Percentiles rank a stretch among this genome's conserved stretches.
These are phyloP conservation scores for Aspergillus jensenii DNA, from an alignment of 2,329 filamentous ascomycete species.

Conservation along the genomic window DNA sequence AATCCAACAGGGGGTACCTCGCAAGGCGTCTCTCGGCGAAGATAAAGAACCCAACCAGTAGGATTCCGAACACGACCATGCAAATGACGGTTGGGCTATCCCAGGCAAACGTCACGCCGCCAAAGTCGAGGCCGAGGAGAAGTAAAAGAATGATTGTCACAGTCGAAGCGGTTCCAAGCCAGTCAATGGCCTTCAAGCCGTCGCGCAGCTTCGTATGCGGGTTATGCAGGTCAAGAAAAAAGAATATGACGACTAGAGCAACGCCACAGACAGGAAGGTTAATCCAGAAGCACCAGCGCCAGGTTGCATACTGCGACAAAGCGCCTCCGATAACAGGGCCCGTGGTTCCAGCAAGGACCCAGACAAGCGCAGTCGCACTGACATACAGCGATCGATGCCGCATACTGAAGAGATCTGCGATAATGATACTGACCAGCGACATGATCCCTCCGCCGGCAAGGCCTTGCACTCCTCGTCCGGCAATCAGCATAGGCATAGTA, in stretches of 20 bases:
- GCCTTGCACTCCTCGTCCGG: constrained; percentile 54
- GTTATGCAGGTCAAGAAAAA: constrained; percentile 55
- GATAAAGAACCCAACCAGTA: constrained; percentile 53
- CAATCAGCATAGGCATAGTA: constrained; percentile 54
- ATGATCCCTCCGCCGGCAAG: constrained; percentile 53
- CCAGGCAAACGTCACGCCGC: constrained; percentile 53
- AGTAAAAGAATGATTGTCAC: constrained; percentile 51
- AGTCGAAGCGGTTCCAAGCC: constrained; percentile 52
- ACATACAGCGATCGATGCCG: constrained; percentile 50
- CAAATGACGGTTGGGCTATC: constrained; percentile 54
- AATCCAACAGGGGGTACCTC: constrained; percentile 64
- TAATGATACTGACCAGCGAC: constrained; percentile 52
- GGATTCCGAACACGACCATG: constrained; percentile 50
- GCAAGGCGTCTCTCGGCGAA: constrained; percentile 63
- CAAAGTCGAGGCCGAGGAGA: constrained; percentile 55
- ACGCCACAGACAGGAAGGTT: constrained; percentile 49
- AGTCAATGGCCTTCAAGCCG: constrained; percentile 54
- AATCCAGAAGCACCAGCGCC: constrained; percentile 58
- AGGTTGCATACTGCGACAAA: constrained; percentile 41
- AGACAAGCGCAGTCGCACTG: constrained; percentile 52
- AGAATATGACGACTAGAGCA: constrained; percentile 38
- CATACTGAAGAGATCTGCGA: constrained; percentile 55
- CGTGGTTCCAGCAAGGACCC: constrained; percentile 54
- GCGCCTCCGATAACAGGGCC: constrained; percentile 55
- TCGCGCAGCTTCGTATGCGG: constrained; percentile 50